phyloP scores from a whole-genome alignment of 2,329 filamentous ascomycete genomes.

The Davidsoniella virescens region DNA sequence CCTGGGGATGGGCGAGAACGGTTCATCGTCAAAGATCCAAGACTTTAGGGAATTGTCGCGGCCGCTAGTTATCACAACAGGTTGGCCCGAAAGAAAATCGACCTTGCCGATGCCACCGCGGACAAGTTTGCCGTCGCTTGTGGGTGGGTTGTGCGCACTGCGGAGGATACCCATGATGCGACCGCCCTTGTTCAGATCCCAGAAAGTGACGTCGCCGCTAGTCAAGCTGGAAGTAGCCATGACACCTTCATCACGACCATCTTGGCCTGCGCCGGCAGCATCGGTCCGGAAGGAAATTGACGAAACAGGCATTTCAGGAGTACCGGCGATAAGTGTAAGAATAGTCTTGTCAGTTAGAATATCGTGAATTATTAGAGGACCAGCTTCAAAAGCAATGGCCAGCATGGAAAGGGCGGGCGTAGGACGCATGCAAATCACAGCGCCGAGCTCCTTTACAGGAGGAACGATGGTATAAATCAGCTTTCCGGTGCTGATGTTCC shows the following conservation, averaged over 20 bases:
- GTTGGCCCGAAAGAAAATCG: constrained; percentile 79
- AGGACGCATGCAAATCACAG: constrained; percentile 75
- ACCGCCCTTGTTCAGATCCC: constrained; percentile 85
- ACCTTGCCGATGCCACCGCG: constrained; percentile 70
- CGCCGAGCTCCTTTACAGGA: constrained; percentile 52
- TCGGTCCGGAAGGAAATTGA: constrained; percentile 86
- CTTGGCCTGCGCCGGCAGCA: constrained; percentile 70
- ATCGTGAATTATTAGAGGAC: constrained; percentile 66
- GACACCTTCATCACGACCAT: constrained; percentile 71
- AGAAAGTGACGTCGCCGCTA: constrained; percentile 82
- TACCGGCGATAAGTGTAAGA: constrained; percentile 51
- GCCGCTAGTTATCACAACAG: constrained; percentile 77
- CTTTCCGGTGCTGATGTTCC: constrained; percentile 88
- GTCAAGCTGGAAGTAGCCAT: constrained; percentile 77
- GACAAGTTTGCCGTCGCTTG: constrained; percentile 34
- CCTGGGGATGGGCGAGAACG: constrained; percentile 73
- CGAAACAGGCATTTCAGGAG: constrained; percentile 49
- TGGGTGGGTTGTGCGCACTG: constrained; percentile 70
- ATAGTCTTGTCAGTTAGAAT: constrained; percentile 60
- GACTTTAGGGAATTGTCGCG: constrained; percentile 87
- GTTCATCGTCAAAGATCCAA: constrained; percentile 90
- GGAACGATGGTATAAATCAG: constrained; percentile 81
- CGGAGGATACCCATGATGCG: constrained; percentile 74
- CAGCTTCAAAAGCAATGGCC: constrained; percentile 72
- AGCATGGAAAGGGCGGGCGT: constrained; percentile 72